Evolutionary conservation across 1,284 basidiomycete species (phyloP).

Genomic region (Kwoniella shivajii): DNA sequence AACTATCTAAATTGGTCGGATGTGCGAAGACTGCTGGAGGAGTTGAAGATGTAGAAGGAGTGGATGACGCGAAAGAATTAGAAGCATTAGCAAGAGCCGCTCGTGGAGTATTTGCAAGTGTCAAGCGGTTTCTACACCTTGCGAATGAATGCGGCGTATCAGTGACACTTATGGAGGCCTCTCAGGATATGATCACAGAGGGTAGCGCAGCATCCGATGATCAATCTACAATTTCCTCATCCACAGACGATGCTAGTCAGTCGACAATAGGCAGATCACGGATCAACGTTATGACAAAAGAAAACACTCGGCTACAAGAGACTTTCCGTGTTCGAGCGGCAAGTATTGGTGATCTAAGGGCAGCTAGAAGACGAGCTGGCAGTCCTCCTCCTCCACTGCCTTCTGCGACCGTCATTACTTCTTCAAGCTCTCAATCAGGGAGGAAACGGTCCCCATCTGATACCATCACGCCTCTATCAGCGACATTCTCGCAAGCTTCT

Average conservation of each 20-base stretch:
- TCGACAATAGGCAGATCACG: neutral
- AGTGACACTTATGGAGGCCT: slow-evolving; percentile 19
- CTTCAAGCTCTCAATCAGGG: slow-evolving; percentile 21
- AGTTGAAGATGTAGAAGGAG: slow-evolving; percentile 26
- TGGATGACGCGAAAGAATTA: slow-evolving; percentile 38
- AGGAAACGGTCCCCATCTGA: slow-evolving; percentile 18
- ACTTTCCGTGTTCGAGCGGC: slow-evolving; percentile 53
- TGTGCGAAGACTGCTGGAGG: slow-evolving; percentile 77
- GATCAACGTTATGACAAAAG: slow-evolving; percentile 5
- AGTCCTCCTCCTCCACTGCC: slow-evolving; percentile 47
- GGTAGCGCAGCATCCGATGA: slow-evolving; percentile 35
- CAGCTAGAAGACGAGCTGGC: slow-evolving; percentile 42
- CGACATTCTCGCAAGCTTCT: slow-evolving; percentile 26
- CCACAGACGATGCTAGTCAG: neutral
- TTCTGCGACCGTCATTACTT: slow-evolving; percentile 16
- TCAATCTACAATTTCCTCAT: slow-evolving; percentile 50
- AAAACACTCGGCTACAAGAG: slow-evolving; percentile 34
- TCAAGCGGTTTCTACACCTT: slow-evolving; percentile 60
- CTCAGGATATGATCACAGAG: neutral
- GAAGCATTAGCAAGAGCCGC: slow-evolving; percentile 55
- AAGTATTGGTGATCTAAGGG: slow-evolving; percentile 62
- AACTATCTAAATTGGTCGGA: slow-evolving; percentile 79
- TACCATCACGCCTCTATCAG: slow-evolving; percentile 28
- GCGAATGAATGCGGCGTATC: slow-evolving; percentile 78
- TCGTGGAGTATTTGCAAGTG: slow-evolving; percentile 53